Evolutionary conservation across 2,329 filamentous ascomycete genomes (phyloP).

Genomic region (Botrytis fragariae): DNA sequence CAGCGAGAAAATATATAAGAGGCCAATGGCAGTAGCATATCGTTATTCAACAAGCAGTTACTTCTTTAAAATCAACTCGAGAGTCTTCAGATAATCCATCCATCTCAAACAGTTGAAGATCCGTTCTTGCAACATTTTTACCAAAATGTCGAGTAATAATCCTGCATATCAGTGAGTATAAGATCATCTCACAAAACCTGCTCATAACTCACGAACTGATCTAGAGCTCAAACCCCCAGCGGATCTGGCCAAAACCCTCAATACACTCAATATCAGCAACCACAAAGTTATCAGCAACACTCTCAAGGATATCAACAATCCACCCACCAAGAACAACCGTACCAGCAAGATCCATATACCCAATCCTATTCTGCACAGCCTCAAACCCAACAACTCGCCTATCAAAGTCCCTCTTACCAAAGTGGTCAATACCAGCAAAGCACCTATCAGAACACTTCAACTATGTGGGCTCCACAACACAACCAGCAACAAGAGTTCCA

Average conservation of each 20-base stretch:
- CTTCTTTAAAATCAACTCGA: background rate
- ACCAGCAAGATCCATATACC: background rate
- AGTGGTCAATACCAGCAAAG: background rate
- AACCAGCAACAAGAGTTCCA: background rate
- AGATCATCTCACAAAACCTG: background rate
- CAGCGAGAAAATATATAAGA: background rate
- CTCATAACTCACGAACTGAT: background rate
- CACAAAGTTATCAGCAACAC: background rate
- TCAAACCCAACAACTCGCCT: background rate
- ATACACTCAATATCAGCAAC: slow-evolving; percentile 1
- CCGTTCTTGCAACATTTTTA: background rate
- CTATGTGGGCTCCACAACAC: background rate
- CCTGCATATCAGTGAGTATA: slow-evolving; percentile 10
- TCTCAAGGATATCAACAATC: background rate
- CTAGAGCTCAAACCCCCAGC: background rate
- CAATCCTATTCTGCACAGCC: background rate
- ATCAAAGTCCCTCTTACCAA: background rate
- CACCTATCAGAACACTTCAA: background rate
- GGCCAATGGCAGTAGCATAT: no score
- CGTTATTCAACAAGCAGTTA: background rate
- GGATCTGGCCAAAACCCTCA: background rate
- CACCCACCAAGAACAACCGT: background rate
- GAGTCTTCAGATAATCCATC: no score
- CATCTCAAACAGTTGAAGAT: background rate
- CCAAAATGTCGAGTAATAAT: background rate